Conservation (phyloP, 192 early-diverging fungal genomes). For the Rhizophlyctis rosea region DNA sequence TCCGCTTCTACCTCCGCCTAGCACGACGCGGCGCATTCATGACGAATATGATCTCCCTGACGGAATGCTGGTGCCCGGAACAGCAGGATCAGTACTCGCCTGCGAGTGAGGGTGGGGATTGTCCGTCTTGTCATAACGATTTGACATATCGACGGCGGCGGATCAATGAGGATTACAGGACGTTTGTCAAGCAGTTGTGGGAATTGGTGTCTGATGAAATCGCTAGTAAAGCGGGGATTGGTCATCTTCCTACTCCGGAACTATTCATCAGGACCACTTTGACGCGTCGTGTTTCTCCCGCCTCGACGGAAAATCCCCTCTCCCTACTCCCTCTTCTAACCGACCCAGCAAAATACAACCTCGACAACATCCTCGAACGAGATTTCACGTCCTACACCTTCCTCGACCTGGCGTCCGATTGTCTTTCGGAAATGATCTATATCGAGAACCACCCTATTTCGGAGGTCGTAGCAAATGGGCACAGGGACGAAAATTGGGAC, state of each 20-base stretch:
- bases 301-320: background rate
- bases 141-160: too few relatives aligned
- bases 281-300: background rate
- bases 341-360: background rate
- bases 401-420: conserved; percentile 12
- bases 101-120: too few relatives aligned
- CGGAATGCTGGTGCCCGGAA: background rate
- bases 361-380: background rate
- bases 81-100: too few relatives aligned
- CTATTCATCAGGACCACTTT: background rate
- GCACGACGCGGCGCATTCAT: background rate
- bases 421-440: background rate
- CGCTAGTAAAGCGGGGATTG: conserved; percentile 9
- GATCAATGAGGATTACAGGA: background rate
- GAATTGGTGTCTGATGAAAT: conserved; percentile 11
- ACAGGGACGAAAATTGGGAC: conserved; percentile 3
- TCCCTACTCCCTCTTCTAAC: background rate
- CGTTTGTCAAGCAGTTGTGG: conserved; percentile 5
- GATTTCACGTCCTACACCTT: conserved; percentile 2
- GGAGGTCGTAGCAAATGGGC: background rate
- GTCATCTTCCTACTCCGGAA: background rate
- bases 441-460: background rate
- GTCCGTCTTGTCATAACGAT: too few relatives aligned
- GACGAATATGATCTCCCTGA: background rate
- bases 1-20: conserved; percentile 22